These are phyloP conservation scores for Thermothelomyces thermophilus DNA, from an alignment of 2,329 filamentous ascomycete genomes.

Conservation along the genomic window DNA sequence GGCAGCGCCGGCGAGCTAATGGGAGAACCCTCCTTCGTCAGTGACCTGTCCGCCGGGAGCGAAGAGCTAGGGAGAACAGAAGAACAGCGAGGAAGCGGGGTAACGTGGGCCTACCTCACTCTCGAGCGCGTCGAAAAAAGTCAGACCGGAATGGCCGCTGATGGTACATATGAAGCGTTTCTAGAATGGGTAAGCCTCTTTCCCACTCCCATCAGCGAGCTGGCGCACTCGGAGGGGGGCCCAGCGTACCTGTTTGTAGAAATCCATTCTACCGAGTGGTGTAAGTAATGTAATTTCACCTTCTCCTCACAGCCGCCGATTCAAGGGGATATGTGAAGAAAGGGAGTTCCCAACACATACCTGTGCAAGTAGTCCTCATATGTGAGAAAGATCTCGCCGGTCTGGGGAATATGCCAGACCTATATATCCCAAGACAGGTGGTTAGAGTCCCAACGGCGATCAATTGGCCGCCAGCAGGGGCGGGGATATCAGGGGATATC, in stretches of 20 bases:
- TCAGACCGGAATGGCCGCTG: conserved; percentile 83
- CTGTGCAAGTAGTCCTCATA: conserved; percentile 84
- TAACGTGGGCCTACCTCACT: conserved; percentile 63
- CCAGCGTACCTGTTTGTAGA: conserved; percentile 73
- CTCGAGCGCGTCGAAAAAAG: conserved; percentile 85
- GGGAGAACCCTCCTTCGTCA: conserved; percentile 25
- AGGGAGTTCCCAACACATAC: conserved; percentile 54
- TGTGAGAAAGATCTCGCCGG: conserved; percentile 79
- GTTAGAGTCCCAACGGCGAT: conserved; percentile 9
- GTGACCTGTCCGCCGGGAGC: conserved; percentile 17
- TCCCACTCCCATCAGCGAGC: background rate
- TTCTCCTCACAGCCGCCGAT: background rate
- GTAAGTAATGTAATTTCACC: conserved; percentile 21
- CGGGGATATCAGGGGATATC: conserved; percentile 3
- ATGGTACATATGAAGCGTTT: conserved; percentile 93
- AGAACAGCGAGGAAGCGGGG: background rate
- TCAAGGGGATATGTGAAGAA: background rate
- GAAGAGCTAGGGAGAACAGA: conserved; percentile 2
- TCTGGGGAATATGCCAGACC: conserved; percentile 89
- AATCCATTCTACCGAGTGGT: conserved; percentile 65
- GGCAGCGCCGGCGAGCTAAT: conserved; percentile 67
- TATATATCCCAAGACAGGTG: conserved; percentile 35
- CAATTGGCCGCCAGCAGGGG: conserved; percentile 5
- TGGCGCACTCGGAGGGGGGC: background rate
- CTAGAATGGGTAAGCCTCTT: conserved; percentile 38